These are phyloP conservation scores for Vitellaria paradoxa DNA, from an alignment of 179 eudicot genomes.

Conservation along the genomic window DNA sequence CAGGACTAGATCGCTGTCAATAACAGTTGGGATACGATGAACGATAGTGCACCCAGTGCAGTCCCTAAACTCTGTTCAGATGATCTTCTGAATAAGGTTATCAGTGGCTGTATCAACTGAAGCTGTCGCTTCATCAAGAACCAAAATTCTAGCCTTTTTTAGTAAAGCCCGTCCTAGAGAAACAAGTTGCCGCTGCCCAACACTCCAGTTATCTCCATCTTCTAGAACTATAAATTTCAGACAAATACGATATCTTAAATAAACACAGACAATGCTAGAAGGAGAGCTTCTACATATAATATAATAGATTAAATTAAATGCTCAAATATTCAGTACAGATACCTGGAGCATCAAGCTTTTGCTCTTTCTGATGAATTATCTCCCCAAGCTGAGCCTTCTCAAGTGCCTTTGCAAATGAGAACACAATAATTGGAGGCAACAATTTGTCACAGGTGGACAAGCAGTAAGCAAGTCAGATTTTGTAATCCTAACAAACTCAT, in stretches of 20 bases:
- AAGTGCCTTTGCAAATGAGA: constrained; percentile 63
- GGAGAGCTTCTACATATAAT: not conserved
- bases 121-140: constrained; percentile 98
- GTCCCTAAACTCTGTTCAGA: constrained; percentile 73
- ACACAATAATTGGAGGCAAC: not conserved
- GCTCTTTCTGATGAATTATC: constrained; percentile 71
- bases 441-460: not conserved
- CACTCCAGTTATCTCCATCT: constrained; percentile 98
- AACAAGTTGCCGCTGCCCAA: constrained; percentile 97
- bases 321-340: not conserved
- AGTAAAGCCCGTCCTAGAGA: constrained; percentile 93
- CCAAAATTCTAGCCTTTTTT: constrained; percentile 81
- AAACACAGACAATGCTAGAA: not conserved
- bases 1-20: constrained; percentile 92
- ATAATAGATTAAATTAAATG: constrained; percentile 10
- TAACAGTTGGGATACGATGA: constrained; percentile 93
- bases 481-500: not conserved
- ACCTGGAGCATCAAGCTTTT: constrained; percentile 91
- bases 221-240: constrained; percentile 56
- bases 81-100: constrained; percentile 90
- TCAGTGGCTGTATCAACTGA: constrained; percentile 98
- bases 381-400: constrained; percentile 95
- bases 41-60: constrained; percentile 95
- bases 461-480: not conserved
- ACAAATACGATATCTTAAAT: not conserved